Percentiles rank a stretch among this genome's conserved stretches.
These are phyloP conservation scores for Pythium apleroticum DNA, from an alignment of 352 stramenopile genomes.

Conservation along the genomic window DNA sequence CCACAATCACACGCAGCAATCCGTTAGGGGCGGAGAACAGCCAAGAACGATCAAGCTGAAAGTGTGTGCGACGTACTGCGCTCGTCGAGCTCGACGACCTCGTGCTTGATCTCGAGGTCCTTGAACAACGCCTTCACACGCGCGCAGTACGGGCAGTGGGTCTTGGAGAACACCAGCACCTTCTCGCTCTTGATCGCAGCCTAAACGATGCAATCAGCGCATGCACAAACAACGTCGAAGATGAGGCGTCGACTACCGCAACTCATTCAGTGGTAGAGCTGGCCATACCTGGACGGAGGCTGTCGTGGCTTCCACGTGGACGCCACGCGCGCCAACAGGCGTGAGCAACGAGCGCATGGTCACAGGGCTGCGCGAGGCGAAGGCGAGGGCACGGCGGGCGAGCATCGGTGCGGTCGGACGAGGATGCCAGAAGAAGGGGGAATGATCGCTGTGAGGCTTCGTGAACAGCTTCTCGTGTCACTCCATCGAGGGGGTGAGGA, in stretches of 20 bases:
- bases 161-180: slow-evolving; percentile 95
- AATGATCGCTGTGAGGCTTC: background rate
- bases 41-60: background rate
- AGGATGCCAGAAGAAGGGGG: background rate
- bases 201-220: slow-evolving; percentile 22
- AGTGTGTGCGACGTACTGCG: slow-evolving; percentile 29
- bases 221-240: background rate
- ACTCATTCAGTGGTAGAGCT: background rate
- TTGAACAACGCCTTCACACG: slow-evolving; percentile 89
- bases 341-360: slow-evolving; percentile 4
- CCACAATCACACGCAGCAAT: slow-evolving; percentile 9
- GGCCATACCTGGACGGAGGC: slow-evolving; percentile 51
- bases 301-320: slow-evolving; percentile 66
- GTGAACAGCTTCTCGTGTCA: background rate
- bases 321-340: slow-evolving; percentile 30
- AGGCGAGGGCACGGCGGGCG: slow-evolving; percentile 18
- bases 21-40: background rate
- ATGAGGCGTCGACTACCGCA: slow-evolving; percentile 1
- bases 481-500: background rate
- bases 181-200: slow-evolving; percentile 62
- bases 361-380: slow-evolving; percentile 17
- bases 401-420: slow-evolving; percentile 15
- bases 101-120: slow-evolving; percentile 59
- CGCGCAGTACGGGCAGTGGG: slow-evolving; percentile 92
- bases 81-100: slow-evolving; percentile 74